These are phyloP conservation scores for Leptodermis oblonga DNA, from an alignment of 257 asterid species.

Conservation along the genomic window DNA sequence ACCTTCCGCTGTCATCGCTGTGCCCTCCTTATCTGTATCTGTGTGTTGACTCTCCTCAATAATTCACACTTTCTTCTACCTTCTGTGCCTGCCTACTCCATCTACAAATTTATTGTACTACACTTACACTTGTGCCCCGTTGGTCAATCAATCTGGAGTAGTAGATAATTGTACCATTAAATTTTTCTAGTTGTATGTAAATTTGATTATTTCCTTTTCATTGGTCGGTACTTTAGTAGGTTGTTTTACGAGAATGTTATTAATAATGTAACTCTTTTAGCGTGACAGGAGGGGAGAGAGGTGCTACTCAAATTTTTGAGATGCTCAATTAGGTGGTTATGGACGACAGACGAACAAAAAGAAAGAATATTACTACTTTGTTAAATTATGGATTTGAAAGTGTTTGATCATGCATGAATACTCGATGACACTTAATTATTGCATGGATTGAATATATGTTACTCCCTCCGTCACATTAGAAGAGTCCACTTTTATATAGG, in stretches of 20 bases:
- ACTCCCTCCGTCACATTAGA: too few species aligned
- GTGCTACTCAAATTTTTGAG: too few species aligned
- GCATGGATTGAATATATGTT: not conserved
- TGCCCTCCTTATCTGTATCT: slow-evolving; percentile 1
- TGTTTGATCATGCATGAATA: not conserved
- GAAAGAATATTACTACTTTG: not conserved
- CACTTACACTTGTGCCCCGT: slow-evolving; percentile 4
- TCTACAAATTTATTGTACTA: slow-evolving; percentile 1
- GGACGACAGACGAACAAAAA: not conserved
- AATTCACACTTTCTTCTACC: not conserved
- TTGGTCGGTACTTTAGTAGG: too few species aligned
- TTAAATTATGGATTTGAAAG: not conserved
- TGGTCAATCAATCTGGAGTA: too few species aligned
- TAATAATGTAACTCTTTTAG: too few species aligned
- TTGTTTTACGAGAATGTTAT: too few species aligned
- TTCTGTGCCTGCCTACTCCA: not conserved
- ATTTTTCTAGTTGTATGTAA: too few species aligned
- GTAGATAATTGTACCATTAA: too few species aligned
- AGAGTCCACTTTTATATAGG: too few species aligned
- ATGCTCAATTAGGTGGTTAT: too few species aligned
- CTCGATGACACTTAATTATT: not conserved
- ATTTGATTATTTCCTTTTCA: too few species aligned
- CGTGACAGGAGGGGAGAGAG: too few species aligned
- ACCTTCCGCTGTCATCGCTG: slow-evolving; percentile 21
- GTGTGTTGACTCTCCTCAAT: not conserved